phyloP scores from a whole-genome alignment of 1,284 basidiomycete genomes.

The Xerocomus minutiporus region DNA sequence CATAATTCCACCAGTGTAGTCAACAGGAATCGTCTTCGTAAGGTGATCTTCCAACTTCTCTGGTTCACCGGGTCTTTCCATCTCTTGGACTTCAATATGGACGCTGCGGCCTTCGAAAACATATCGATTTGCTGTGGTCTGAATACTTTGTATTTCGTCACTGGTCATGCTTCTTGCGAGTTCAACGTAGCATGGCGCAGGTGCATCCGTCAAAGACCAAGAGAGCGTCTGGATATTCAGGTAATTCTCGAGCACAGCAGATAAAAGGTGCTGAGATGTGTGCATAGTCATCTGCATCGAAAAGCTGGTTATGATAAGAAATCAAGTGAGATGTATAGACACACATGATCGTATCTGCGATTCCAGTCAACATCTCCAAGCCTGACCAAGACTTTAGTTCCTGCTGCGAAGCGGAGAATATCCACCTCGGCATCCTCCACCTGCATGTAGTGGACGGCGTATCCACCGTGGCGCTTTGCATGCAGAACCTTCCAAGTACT shows the following conservation, averaged over 20 bases:
- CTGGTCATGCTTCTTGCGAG: constrained; percentile 64
- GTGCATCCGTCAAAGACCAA: constrained; percentile 63
- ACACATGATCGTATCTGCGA: neutral
- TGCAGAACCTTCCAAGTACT: neutral
- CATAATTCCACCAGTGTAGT: constrained; percentile 77
- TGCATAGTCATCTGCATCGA: neutral
- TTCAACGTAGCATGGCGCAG: constrained; percentile 73
- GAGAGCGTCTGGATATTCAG: constrained; percentile 67
- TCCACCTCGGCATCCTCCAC: neutral
- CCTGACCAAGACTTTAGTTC: neutral
- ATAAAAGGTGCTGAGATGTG: constrained; percentile 27
- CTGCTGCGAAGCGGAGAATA: neutral
- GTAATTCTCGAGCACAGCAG: constrained; percentile 70
- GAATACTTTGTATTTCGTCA: constrained; percentile 61
- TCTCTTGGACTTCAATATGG: constrained; percentile 65
- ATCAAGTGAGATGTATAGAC: neutral
- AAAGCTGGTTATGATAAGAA: neutral
- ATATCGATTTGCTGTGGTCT: constrained; percentile 62
- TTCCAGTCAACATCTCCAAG: neutral
- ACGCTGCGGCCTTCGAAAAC: constrained; percentile 61
- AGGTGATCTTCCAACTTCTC: constrained; percentile 41
- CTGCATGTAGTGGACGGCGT: neutral
- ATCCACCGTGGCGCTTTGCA: neutral
- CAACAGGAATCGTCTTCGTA: constrained; percentile 57
- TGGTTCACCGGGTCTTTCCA: constrained; percentile 41